These are phyloP conservation scores for Gilbertella persicaria DNA, from an alignment of 371 early-diverging fungal species.

Conservation along the genomic window DNA sequence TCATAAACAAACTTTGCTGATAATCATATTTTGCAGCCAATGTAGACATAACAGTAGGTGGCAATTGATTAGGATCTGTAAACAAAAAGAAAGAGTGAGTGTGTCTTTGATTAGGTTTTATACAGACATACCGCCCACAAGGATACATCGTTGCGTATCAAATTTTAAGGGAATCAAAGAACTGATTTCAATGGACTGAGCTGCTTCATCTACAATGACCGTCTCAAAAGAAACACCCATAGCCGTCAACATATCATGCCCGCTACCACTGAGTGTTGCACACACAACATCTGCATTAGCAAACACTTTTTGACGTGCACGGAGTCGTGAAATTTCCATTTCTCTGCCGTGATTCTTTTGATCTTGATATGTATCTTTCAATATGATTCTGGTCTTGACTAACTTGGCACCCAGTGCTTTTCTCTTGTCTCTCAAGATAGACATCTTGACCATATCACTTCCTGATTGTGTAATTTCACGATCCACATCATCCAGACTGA, in stretches of 20 bases:
- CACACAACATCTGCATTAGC: constrained; percentile 75
- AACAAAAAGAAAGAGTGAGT: not conserved
- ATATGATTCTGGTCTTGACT: constrained; percentile 32
- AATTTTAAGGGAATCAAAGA: constrained; percentile 91
- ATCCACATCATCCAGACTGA: constrained; percentile 56
- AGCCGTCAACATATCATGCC: constrained; percentile 78
- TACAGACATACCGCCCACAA: constrained; percentile 88
- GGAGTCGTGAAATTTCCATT: constrained; percentile 53
- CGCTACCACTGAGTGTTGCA: constrained; percentile 85
- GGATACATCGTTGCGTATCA: constrained; percentile 79
- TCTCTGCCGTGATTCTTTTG: constrained; percentile 47
- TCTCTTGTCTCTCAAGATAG: constrained; percentile 31
- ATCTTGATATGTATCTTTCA: constrained; percentile 47
- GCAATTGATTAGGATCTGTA: constrained; percentile 94
- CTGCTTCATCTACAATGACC: constrained; percentile 97
- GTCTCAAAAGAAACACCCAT: constrained; percentile 70
- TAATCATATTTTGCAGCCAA: constrained; percentile 75
- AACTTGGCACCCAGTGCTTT: constrained; percentile 32
- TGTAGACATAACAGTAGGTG: constrained; percentile 89
- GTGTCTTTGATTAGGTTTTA: not conserved
- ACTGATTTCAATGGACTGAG: constrained; percentile 93
- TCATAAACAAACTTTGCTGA: constrained; percentile 88
- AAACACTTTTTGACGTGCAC: constrained; percentile 70
- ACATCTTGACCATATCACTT: constrained; percentile 30
- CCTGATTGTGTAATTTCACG: constrained; percentile 42